phyloP scores from a whole-genome alignment of 306 rosid species.

The Lathyrus tuberosus region DNA sequence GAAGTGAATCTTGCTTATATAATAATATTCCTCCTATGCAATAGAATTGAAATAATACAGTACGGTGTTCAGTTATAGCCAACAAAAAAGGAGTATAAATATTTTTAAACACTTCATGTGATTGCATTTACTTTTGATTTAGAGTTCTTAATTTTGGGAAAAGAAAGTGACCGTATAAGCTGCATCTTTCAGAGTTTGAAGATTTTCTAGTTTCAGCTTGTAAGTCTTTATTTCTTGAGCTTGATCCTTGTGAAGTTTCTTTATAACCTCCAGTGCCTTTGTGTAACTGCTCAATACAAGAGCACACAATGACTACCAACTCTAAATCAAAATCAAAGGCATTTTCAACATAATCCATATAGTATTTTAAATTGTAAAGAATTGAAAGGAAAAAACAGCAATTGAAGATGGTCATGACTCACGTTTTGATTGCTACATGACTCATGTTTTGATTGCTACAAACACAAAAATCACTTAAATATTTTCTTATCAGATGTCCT shows the following conservation, averaged over 20 bases:
- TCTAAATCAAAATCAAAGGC: conserved; percentile 25
- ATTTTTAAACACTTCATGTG: neutral
- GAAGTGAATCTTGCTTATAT: no score
- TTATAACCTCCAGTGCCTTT: conserved; percentile 91
- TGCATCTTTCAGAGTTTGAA: conserved; percentile 84
- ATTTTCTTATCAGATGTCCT: neutral
- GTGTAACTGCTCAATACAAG: conserved; percentile 65
- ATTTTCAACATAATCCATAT: conserved; percentile 12
- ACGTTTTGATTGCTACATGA: conserved; percentile 7
- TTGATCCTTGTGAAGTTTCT: conserved; percentile 91
- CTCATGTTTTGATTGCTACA: conserved; percentile 6
- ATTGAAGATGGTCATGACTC: conserved; percentile 1
- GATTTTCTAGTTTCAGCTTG: conserved; percentile 86
- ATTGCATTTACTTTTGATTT: conserved; percentile 1
- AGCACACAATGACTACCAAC: conserved; percentile 18
- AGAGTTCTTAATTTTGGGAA: conserved; percentile 1
- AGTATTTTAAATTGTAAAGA: conserved; percentile 7
- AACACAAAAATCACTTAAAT: conserved; percentile 18
- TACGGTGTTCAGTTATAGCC: no score
- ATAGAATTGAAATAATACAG: no score
- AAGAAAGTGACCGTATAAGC: conserved; percentile 72
- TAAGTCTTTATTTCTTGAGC: conserved; percentile 87
- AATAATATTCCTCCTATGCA: no score
- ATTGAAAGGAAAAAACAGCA: conserved; percentile 3
- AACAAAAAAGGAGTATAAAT: neutral